Evolutionary conservation across 2,329 filamentous ascomycete species (phyloP), one percentile per base, ranked within the genome.

Genomic region (Apiospora hydei): DNA sequence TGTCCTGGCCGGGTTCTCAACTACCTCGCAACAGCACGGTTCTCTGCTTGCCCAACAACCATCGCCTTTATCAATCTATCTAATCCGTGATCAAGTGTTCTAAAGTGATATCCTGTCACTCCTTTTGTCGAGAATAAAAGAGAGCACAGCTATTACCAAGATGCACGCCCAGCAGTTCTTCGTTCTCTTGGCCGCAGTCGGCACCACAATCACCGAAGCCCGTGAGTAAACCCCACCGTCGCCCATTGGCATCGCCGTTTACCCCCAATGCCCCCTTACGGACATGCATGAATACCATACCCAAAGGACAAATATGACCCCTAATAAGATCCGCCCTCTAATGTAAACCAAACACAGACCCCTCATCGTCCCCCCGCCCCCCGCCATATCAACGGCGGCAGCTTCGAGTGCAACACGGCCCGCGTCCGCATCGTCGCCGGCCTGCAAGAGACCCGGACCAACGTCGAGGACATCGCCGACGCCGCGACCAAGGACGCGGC

Each of bases 111-210:
- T 64, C 34, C 34, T 5, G n/a, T 7, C 30, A 21, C 14, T 41
- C 16, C 3, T n/a, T 10, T 1, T 5, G 10, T 13, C n/a, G 8
- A n/a, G n/a, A n/a, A n/a, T 8, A 26, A 51, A 26, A n/a, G 4
- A 4, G 2, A 14, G 24, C 8, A 6, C 18, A 64, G 5, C 41
- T 5, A 64, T 18, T 8, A n/a, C n/a, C 67, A 57, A 24, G 5
- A 69, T 69, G 68, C 68, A 51, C 68, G 49, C 34, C 47, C 68
- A 69, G 24, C 68, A 69, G 30, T 38, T 57, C 34, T 18, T 64
- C 34, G 30, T 69, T 30, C n/a, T 69, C 34, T 26, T 51, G 34
- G 68, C 47, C 68, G 68, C 68, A 34, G 68, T 47, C 47, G 47
- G 34, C n/a, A 7, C n/a, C 47, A 18, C 68, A 34, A 30, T 57